Percentiles rank a stretch among this genome's conserved stretches.
Evolutionary conservation across 2,329 filamentous ascomycete species (phyloP).

Genomic region (Alternaria ventricosa): DNA sequence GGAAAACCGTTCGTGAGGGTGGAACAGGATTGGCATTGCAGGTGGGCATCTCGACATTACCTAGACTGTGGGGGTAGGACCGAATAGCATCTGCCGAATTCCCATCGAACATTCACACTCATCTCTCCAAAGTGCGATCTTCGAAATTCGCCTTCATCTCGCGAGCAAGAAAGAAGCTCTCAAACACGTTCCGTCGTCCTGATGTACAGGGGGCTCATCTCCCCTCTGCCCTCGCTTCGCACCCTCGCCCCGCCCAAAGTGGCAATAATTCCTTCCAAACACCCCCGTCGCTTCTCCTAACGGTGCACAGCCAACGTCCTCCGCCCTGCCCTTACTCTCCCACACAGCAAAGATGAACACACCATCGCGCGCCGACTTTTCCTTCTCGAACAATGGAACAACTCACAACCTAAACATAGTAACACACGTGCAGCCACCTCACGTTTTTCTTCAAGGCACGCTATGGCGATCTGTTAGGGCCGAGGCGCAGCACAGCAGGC

Average conservation of each 20-base stretch:
- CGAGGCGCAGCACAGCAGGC: slow-evolving; percentile 1
- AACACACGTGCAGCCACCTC: neutral
- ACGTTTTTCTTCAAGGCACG: neutral
- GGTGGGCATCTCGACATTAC: neutral
- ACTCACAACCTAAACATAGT: neutral
- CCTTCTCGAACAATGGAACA: neutral
- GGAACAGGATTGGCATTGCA: neutral
- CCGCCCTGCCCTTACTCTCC: neutral
- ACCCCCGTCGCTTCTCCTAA: neutral
- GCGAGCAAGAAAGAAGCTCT: neutral
- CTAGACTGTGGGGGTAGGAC: neutral
- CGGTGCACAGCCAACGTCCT: neutral
- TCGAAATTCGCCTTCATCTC: neutral
- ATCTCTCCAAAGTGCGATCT: neutral
- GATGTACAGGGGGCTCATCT: slow-evolving; percentile 4
- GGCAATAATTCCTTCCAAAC: slow-evolving; percentile 2
- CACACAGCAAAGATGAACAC: slow-evolving; percentile 1
- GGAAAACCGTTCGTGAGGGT: neutral
- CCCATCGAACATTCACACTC: neutral
- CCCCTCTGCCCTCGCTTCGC: neutral
- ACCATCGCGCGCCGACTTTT: neutral
- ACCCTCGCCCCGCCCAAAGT: slow-evolving; percentile 7
- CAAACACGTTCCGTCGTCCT: neutral
- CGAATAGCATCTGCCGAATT: neutral
- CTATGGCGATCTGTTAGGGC: neutral